Base-by-base conservation (phyloP, 1,284 basidiomycete species). In the Xanthoconium separans region DNA sequence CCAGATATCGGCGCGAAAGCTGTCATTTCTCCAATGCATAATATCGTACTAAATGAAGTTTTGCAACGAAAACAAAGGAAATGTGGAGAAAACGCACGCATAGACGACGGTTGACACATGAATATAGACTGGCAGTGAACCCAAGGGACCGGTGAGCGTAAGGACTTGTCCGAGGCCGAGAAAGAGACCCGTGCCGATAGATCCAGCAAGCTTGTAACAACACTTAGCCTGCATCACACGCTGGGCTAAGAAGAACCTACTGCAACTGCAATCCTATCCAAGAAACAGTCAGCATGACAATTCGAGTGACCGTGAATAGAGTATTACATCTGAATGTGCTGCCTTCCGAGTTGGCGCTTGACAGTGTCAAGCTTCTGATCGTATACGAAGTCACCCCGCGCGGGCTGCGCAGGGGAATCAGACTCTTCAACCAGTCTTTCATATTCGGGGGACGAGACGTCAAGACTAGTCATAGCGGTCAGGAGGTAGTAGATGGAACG, bases 151-250 rank as follows among this genome's bases (percentile, higher is more conserved):
- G 51, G 81, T 80, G 13, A 64, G 69, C 13, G 68, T 62, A 16
- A 88, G 73, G 4, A 84, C 78, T 50, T 77, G 73, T 20, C 91
- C 92, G 12, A 87, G 85, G 57, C 90, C 90, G 41, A 94, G 77
- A 76, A 95, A 94, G 20, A 92, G 77, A 66, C 89, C 90, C 1
- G 89, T 91, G 41, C 87, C 87, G 56, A 89, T 81, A 31, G 83
- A 87, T 36, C 87, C 87, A 53, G 85, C 84, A 64, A 87, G 85
- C 84, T 87, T 44, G 47, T 54, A 30, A 61, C 4, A 22, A 48
- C 9, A 40, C 40, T 57, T 50, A 57, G 29, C n/a, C 11, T 30
- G 16, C 13, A 20, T 33, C 20, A 2, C 5, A n/a, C n/a, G n/a
- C n/a, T n/a, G n/a, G n/a, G n/a, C n/a, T 13, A 39, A 31, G 29